Conservation (phyloP, 257 asterid genomes). For the Datura wrightii region DNA sequence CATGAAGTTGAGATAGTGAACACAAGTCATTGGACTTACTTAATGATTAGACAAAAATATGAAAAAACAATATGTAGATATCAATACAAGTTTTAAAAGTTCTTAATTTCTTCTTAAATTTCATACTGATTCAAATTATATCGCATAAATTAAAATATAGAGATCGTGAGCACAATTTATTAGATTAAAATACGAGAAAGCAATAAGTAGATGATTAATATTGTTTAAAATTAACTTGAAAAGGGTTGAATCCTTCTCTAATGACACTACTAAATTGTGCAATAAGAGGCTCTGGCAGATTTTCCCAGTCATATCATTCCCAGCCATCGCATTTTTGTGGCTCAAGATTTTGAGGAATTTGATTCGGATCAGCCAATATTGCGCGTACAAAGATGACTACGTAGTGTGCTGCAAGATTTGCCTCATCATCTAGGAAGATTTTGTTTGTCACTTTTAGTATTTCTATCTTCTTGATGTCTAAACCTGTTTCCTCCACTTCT, state of each 20-base stretch:
- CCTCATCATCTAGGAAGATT: constrained; percentile 30
- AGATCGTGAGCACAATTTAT: background rate
- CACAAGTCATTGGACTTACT: background rate
- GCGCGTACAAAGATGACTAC: constrained; percentile 60
- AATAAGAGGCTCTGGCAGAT: constrained; percentile 55
- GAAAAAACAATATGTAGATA: too few relatives aligned
- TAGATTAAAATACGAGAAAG: too few relatives aligned
- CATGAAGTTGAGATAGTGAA: background rate
- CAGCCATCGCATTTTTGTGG: constrained; percentile 70
- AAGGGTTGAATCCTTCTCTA: constrained; percentile 47
- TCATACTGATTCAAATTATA: too few relatives aligned
- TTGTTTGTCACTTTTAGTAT: constrained; percentile 51
- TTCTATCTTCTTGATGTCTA: constrained; percentile 47
- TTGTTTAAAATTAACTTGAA: constrained; percentile 8
- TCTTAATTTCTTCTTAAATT: too few relatives aligned
- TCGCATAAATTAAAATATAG: background rate
- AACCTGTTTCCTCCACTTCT: constrained; percentile 68
- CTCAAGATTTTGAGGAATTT: constrained; percentile 51
- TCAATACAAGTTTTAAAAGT: background rate
- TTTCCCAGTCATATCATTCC: constrained; percentile 68
- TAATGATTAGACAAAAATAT: background rate
- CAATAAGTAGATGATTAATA: background rate
- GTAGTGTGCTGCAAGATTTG: constrained; percentile 42
- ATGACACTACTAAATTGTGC: constrained; percentile 46
- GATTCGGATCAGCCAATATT: constrained; percentile 39